Base-by-base conservation (phyloP, 169 alveolate species). In the Plasmodium knowlesi region DNA sequence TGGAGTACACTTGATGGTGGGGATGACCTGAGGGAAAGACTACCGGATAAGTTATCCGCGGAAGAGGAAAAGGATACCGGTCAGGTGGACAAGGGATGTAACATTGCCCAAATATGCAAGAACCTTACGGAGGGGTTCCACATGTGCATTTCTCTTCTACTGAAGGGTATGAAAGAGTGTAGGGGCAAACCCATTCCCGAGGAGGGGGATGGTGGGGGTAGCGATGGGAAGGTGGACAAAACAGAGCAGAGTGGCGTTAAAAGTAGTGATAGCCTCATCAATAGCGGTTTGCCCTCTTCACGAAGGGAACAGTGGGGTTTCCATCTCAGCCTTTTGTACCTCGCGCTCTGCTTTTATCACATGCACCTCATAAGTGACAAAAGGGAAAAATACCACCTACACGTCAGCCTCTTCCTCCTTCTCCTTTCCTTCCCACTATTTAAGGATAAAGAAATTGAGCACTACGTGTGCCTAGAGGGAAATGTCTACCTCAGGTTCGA, bases 281-380 rank as follows among this genome's bases (percentile, higher is more conserved):
- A 5, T 46, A 19, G 39, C 39, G 39, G n/a, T 22, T 50, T 9
- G 39, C 76, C 70, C 37, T 19, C 57, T n/a, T 10, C 88, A n/a
- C 73, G 32, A 50, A 41, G 30, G n/a, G 84, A 19, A 9, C n/a
- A 37, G 30, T 8, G 76, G 37, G 41, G 5, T 32, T 89, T 79
- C 82, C 25, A 79, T 14, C 5, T 89, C 43, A 34, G 50, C 73
- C 34, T 89, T 12, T 1, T 89, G 57, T 89, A 89, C 50, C 67
- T 89, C 71, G 82, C 94, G 25, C 70, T 89, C 30, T 89, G 94
- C 53, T 89, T 61, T 79, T 89, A 89, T 67, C 41, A 89, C 82
- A 79, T 89, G 54, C 82, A 89, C 72, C 82, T 89, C 43, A 41
- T 89, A 89, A 89, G 53, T 89, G 79, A 61, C 81, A 25, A 89